Base-by-base conservation (phyloP, 441 rosid species). In the Sinapis alba region DNA sequence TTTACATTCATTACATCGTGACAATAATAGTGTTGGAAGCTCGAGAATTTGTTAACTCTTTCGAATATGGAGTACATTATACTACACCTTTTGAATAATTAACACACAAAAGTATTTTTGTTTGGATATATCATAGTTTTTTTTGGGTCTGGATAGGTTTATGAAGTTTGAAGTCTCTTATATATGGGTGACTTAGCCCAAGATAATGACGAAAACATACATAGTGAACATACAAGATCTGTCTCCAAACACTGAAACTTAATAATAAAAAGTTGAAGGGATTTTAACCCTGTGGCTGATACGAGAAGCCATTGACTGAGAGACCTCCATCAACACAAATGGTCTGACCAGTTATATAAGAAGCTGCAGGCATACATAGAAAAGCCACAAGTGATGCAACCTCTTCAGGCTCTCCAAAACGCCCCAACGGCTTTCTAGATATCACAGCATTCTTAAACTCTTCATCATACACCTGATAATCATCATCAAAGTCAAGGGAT, bases 241-340 rank as follows among this genome's bases (percentile, higher is more conserved):
- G 30, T 56, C 1, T 56, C 16, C 23, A 45, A 18, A 54, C 47
- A 56, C 0, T 53, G 64, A 45, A 66, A 30, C 19, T 65, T 63
- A 2, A 9, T 20, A 4, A 21, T 28, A 16, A 74, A 16, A 74
- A 59, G 26, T 59, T 59, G 54, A 47, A 65, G 19, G 45, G 63
- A 36, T 61, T 53, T 68, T 61, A 75, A 51, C 7, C 24, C 58
- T 45, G 45, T 61, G 73, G 77, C 60, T 72, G 80, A 27, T 74
- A 69, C 15, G 53, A 71, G 73, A 83, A 71, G 57, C 85, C 83
- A 32, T 78, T 84, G 15, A 78, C 78, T 7, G 84, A 65, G 16
- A 79, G 21, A 38, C 90, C 88, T 57, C 85, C 90, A 67, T 84
- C 90, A 1, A 84, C 79, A 54, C 78, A 81, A 36, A 80, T 76